A percentile compares a stretch with the other conserved stretches of the same genome.
Evolutionary conservation across 805 yeast species (phyloP).

Genomic region (Wickerhamomyces canadensis): DNA sequence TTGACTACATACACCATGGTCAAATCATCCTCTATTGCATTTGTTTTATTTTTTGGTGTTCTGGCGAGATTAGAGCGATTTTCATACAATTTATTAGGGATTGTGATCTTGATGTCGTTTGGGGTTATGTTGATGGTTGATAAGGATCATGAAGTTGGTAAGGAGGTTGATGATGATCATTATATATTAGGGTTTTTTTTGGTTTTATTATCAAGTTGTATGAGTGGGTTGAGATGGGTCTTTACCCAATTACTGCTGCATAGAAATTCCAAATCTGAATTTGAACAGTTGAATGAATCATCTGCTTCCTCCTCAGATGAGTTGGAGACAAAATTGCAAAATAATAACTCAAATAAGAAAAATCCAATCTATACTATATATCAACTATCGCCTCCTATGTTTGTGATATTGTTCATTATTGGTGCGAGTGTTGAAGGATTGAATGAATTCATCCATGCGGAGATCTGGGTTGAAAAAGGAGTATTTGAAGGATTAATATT

Average conservation of each 20-base stretch:
- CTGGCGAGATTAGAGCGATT: constrained; percentile 72
- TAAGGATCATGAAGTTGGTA: constrained; percentile 22
- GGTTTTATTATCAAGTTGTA: constrained; percentile 71
- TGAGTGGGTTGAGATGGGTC: constrained; percentile 94
- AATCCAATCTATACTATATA: constrained; percentile 83
- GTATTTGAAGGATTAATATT: constrained; percentile 46
- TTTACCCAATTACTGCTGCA: constrained; percentile 79
- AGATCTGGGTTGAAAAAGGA: constrained; percentile 65
- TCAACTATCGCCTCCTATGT: constrained; percentile 83
- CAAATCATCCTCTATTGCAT: constrained; percentile 81
- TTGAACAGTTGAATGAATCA: constrained; percentile 1
- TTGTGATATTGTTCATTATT: constrained; percentile 48
- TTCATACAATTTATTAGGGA: constrained; percentile 58
- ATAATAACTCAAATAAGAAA: too few species aligned
- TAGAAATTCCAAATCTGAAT: constrained; percentile 28
- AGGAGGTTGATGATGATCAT: constrained; percentile 13
- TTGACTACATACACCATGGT: constrained; percentile 88
- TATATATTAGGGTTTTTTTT: constrained; percentile 57
- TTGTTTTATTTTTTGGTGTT: constrained; percentile 86
- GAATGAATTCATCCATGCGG: constrained; percentile 40
- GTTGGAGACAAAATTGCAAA: too few species aligned
- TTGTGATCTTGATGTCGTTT: constrained; percentile 71
- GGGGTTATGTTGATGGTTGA: constrained; percentile 90
- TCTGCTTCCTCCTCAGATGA: background rate
- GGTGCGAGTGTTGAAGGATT: constrained; percentile 73